Conservation (phyloP, 1,284 basidiomycete genomes). For the Melampsora larici-populina region DNA sequence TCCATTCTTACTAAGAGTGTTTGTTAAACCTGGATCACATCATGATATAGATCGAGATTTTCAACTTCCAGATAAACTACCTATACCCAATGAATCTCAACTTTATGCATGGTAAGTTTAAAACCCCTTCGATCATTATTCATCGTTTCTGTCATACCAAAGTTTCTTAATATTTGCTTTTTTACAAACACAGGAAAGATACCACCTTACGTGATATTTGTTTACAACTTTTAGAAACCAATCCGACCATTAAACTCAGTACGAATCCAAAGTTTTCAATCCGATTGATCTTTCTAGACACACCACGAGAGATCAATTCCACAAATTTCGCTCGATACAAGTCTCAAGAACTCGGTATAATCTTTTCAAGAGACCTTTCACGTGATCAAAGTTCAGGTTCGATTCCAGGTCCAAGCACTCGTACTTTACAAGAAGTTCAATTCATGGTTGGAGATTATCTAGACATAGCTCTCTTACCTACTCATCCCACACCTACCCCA, state of each 20-base stretch:
- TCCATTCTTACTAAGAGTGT: constrained; percentile 36
- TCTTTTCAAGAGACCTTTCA: constrained; percentile 28
- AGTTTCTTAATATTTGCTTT: neutral
- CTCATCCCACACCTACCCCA: neutral
- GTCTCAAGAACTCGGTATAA: constrained; percentile 31
- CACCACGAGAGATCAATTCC: constrained; percentile 16
- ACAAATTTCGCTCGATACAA: constrained; percentile 4
- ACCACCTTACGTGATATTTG: constrained; percentile 40
- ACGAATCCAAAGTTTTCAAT: constrained; percentile 22
- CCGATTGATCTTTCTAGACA: constrained; percentile 29
- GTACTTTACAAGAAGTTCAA: constrained; percentile 19
- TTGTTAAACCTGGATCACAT: constrained; percentile 30
- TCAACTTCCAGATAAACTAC: constrained; percentile 22
- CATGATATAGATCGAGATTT: constrained; percentile 36
- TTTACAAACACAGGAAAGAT: constrained; percentile 22
- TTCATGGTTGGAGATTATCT: constrained; percentile 39
- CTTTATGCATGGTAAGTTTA: constrained; percentile 34
- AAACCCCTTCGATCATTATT: neutral
- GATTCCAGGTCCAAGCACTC: neutral
- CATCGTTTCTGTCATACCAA: neutral
- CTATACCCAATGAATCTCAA: constrained; percentile 21
- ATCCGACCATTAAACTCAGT: constrained; percentile 11
- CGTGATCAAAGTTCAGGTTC: constrained; percentile 1
- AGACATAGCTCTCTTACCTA: constrained; percentile 27
- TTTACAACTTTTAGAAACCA: constrained; percentile 29